phyloP scores from a whole-genome alignment of 2,329 filamentous ascomycete species.

The Penicillium sp. region DNA sequence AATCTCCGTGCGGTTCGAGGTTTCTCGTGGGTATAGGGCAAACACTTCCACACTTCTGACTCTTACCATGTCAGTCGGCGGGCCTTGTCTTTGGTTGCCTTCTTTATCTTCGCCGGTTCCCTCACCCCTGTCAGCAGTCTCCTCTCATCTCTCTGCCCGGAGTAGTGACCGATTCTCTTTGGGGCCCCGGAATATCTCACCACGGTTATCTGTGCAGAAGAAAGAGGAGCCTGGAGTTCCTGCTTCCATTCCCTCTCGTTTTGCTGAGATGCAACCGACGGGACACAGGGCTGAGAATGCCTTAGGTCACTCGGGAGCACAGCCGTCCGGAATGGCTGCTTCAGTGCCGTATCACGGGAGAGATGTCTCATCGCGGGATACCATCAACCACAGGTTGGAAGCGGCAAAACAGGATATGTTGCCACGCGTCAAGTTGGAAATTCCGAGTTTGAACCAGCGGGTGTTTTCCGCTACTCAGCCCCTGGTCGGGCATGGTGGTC shows the following conservation, averaged over 20 bases:
- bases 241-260: slow-evolving; percentile 6
- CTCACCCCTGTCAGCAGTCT: slow-evolving; percentile 32
- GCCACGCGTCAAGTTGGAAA: slow-evolving; percentile 29
- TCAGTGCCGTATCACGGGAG: slow-evolving; percentile 18
- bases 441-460: slow-evolving; percentile 24
- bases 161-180: slow-evolving; percentile 27
- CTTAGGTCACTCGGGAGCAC: slow-evolving; percentile 18
- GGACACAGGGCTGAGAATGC: slow-evolving; percentile 32
- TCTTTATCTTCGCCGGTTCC: slow-evolving; percentile 33
- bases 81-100: slow-evolving; percentile 39
- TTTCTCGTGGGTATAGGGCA: slow-evolving; percentile 4
- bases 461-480: slow-evolving; percentile 17
- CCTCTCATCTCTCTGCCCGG: slow-evolving; percentile 29
- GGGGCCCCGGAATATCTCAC: slow-evolving; percentile 21
- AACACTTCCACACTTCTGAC: slow-evolving; percentile 2
- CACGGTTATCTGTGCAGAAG: slow-evolving; percentile 23
- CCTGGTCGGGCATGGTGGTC: slow-evolving; percentile 15
- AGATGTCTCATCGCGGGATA: slow-evolving; percentile 20
- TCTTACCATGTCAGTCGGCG: slow-evolving; percentile 39
- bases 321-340: slow-evolving; percentile 11
- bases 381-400: slow-evolving; percentile 16
- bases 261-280: slow-evolving; percentile 29
- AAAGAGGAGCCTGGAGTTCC: slow-evolving; percentile 22
- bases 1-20: slow-evolving; percentile 2
- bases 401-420: slow-evolving; percentile 19